phyloP scores from a whole-genome alignment of 768 basidiomycete species.

The Leccinum aurantiacum region DNA sequence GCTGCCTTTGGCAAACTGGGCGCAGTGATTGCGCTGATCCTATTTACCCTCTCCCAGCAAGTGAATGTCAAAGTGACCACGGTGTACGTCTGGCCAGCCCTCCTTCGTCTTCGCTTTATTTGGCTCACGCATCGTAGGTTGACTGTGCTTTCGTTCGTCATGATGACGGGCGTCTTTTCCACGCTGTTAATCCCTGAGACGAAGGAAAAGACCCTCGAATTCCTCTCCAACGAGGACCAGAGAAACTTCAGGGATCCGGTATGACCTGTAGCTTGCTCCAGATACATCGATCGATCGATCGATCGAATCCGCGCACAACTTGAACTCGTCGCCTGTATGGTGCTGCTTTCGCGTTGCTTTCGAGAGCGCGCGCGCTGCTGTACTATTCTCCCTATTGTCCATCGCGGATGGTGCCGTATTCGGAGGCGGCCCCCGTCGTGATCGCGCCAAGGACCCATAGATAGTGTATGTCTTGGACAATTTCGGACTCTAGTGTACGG shows the following conservation, averaged over 20 bases:
- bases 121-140: slow-evolving; percentile 27
- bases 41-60: not conserved
- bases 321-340: not conserved
- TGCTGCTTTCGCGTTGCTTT: not conserved
- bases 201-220: slow-evolving; percentile 57
- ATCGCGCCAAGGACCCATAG: not conserved
- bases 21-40: slow-evolving; percentile 71
- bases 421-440: not conserved
- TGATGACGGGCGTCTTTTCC: slow-evolving; percentile 77
- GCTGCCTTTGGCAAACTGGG: slow-evolving; percentile 81
- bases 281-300: not conserved
- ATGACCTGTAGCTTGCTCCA: too few relatives aligned
- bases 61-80: not conserved
- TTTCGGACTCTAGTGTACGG: not conserved
- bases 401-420: not conserved
- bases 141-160: slow-evolving; percentile 76
- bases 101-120: not conserved
- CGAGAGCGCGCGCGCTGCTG: not conserved
- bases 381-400: not conserved
- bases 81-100: not conserved
- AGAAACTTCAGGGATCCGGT: not conserved
- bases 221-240: slow-evolving; percentile 57
- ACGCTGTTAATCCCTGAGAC: slow-evolving; percentile 78
- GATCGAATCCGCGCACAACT: not conserved
- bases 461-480: not conserved